These are phyloP conservation scores for Groenewaldozyma salmanticensis DNA, from an alignment of 805 yeast species.

Conservation along the genomic window DNA sequence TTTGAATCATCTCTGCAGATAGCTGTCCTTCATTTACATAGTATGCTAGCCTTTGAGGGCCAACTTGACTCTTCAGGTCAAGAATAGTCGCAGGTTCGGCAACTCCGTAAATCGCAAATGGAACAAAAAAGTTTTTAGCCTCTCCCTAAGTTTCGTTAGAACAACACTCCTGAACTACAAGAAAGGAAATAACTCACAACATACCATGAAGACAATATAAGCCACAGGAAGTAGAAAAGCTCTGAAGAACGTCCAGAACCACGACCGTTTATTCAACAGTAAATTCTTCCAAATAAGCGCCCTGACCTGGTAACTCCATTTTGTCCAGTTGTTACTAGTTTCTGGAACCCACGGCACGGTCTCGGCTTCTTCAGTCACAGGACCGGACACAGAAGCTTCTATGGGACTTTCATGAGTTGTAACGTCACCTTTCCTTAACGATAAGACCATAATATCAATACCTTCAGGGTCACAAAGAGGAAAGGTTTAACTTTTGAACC, in stretches of 20 bases:
- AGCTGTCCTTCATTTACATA: constrained; percentile 15
- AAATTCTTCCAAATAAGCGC: constrained; percentile 7
- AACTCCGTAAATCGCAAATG: constrained; percentile 25
- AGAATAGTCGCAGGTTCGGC: constrained; percentile 21
- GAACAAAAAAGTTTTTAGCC: constrained; percentile 25
- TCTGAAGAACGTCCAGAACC: constrained; percentile 27
- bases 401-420: too few species aligned
- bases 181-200: constrained; percentile 2
- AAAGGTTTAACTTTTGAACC: too few species aligned
- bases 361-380: too few species aligned
- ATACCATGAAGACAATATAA: constrained; percentile 25
- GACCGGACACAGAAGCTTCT: too few species aligned
- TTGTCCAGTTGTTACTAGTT: background rate
- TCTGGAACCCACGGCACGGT: background rate
- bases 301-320: constrained; percentile 3
- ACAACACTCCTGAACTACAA: background rate
- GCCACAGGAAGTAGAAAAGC: constrained; percentile 25
- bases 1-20: constrained; percentile 21
- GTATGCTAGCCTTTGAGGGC: constrained; percentile 21
- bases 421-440: too few species aligned
- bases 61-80: constrained; percentile 19
- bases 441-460: too few species aligned
- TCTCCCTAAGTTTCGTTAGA: constrained; percentile 19
- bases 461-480: too few species aligned
- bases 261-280: constrained; percentile 15